A percentile compares a stretch with the other conserved stretches of the same genome.
Evolutionary conservation across 179 eudicot genomes (phyloP).

Genomic region (Silene noctiflora): DNA sequence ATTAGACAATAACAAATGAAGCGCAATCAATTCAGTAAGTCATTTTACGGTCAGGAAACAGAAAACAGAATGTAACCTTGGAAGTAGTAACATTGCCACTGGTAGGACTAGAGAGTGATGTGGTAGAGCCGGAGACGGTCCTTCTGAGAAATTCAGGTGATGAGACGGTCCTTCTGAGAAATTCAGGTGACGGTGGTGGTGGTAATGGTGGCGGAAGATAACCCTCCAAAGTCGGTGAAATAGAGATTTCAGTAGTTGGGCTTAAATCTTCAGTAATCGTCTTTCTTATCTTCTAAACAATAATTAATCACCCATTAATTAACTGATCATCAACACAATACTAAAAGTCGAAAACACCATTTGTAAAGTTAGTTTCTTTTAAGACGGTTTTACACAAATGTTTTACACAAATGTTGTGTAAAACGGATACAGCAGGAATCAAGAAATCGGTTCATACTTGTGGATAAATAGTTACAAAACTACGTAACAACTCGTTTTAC

Average conservation of each 20-base stretch:
- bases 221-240: background rate
- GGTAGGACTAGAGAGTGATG: background rate
- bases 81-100: background rate
- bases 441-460: too few relatives aligned
- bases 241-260: background rate
- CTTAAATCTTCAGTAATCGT: background rate
- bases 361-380: too few relatives aligned
- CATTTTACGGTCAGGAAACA: background rate
- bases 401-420: too few relatives aligned
- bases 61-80: background rate
- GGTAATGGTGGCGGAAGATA: conserved; percentile 16
- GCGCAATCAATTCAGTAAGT: background rate
- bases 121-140: background rate
- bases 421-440: too few relatives aligned
- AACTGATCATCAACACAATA: background rate
- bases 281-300: background rate
- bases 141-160: too few relatives aligned
- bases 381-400: too few relatives aligned
- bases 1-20: too few relatives aligned
- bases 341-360: background rate
- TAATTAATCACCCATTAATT: background rate
- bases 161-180: conserved; percentile 7
- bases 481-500: too few relatives aligned
- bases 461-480: too few relatives aligned
- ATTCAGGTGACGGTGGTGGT: conserved; percentile 12